A percentile compares a stretch with the other conserved stretches of the same genome.
Evolutionary conservation across 208 protist species (phyloP).

Genomic region (Leishmania gerbilli): DNA sequence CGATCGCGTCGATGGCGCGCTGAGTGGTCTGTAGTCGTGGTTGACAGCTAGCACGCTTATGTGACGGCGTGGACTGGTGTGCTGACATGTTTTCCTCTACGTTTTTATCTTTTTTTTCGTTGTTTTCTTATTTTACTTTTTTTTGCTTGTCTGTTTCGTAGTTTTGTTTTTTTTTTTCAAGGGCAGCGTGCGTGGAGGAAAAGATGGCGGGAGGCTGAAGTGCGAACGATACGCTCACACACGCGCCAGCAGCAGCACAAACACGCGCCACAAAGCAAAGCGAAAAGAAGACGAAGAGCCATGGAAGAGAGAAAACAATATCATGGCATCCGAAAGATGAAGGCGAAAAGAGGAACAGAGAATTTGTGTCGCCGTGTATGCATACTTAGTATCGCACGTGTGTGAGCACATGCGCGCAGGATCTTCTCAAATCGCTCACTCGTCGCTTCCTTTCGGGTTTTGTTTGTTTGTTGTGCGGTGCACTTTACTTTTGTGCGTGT

Average conservation of each 20-base stretch:
- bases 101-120: background rate
- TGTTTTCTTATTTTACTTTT: background rate
- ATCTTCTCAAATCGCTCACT: background rate
- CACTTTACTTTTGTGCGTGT: background rate
- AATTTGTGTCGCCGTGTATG: no score
- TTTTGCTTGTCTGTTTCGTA: conserved; percentile 2
- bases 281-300: background rate
- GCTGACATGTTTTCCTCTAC: background rate
- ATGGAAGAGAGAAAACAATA: no score
- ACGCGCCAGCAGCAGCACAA: background rate
- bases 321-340: no score
- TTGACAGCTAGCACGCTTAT: background rate
- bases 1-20: background rate
- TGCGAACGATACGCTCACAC: background rate
- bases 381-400: no score
- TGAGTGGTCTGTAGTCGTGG: background rate
- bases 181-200: background rate
- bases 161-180: background rate
- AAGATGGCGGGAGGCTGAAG: background rate
- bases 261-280: background rate
- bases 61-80: background rate
- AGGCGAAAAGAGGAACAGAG: no score
- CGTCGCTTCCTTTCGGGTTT: background rate
- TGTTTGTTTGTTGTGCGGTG: background rate
- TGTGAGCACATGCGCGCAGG: no score